A percentile compares a stretch with the other conserved stretches of the same genome.
Conservation (phyloP, 2,329 filamentous ascomycete genomes). For the Fusarium brachygibbosum region DNA sequence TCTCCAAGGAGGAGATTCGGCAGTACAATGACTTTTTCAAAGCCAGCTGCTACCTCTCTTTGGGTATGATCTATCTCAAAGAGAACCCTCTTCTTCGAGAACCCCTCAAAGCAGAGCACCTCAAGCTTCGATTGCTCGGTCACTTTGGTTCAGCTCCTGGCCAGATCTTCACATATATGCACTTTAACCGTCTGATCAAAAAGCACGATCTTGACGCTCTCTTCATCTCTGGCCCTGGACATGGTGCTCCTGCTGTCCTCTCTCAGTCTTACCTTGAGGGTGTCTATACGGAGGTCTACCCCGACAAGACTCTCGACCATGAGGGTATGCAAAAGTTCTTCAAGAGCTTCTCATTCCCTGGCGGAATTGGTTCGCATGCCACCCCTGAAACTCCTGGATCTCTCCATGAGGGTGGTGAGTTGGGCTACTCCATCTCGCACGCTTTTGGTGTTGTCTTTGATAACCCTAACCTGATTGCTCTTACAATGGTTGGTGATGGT, state of each 20-base stretch:
- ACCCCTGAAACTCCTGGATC: slow-evolving; percentile 84
- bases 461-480: slow-evolving; percentile 78
- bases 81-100: slow-evolving; percentile 80
- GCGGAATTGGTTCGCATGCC: slow-evolving; percentile 82
- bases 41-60: slow-evolving; percentile 79
- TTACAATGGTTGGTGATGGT: slow-evolving; percentile 85
- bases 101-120: slow-evolving; percentile 75
- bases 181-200: slow-evolving; percentile 85
- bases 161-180: slow-evolving; percentile 84
- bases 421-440: slow-evolving; percentile 85
- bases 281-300: slow-evolving; percentile 82
- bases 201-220: slow-evolving; percentile 81
- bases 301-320: slow-evolving; percentile 76
- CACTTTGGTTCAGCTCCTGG: slow-evolving; percentile 87
- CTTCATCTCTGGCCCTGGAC: slow-evolving; percentile 82
- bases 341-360: slow-evolving; percentile 86
- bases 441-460: slow-evolving; percentile 84
- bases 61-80: slow-evolving; percentile 85
- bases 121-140: slow-evolving; percentile 80
- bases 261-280: slow-evolving; percentile 84
- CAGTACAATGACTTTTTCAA: slow-evolving; percentile 81
- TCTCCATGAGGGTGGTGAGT: slow-evolving; percentile 83
- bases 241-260: slow-evolving; percentile 81
- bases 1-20: slow-evolving; percentile 74
- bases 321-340: slow-evolving; percentile 82